Evolutionary conservation across 2,329 filamentous ascomycete species (phyloP).

Genomic region (Beauveria pseudobassiana): DNA sequence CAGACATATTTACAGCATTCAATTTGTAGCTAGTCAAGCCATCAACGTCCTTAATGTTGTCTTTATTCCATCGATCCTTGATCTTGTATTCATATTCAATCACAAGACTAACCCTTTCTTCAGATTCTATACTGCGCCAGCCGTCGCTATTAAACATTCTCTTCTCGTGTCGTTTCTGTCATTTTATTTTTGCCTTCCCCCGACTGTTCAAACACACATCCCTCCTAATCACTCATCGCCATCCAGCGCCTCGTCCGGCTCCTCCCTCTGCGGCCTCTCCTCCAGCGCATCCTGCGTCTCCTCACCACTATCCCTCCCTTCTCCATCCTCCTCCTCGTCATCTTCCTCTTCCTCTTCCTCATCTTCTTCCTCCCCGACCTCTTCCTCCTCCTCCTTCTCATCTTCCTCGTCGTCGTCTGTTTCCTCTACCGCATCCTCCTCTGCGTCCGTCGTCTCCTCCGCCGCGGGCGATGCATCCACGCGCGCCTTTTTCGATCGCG

Average conservation of each 20-base stretch:
- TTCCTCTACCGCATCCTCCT: constrained; percentile 43
- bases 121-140: too few species aligned
- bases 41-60: too few species aligned
- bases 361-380: constrained; percentile 40
- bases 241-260: constrained; percentile 55
- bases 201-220: too few species aligned
- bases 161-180: background rate
- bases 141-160: too few species aligned
- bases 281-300: constrained; percentile 47
- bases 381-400: constrained; percentile 38
- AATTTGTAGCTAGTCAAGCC: background rate
- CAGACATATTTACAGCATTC: background rate
- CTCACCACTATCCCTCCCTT: constrained; percentile 42
- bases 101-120: too few species aligned
- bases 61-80: too few species aligned
- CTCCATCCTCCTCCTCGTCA: constrained; percentile 40
- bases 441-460: constrained; percentile 30
- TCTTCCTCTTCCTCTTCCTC: constrained; percentile 38
- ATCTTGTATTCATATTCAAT: too few species aligned
- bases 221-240: constrained; percentile 49
- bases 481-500: constrained; percentile 37
- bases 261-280: constrained; percentile 39
- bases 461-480: constrained; percentile 34
- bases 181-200: background rate
- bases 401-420: constrained; percentile 30